Conservation (phyloP, 2,329 filamentous ascomycete species). For the Aspergillus sergii region DNA sequence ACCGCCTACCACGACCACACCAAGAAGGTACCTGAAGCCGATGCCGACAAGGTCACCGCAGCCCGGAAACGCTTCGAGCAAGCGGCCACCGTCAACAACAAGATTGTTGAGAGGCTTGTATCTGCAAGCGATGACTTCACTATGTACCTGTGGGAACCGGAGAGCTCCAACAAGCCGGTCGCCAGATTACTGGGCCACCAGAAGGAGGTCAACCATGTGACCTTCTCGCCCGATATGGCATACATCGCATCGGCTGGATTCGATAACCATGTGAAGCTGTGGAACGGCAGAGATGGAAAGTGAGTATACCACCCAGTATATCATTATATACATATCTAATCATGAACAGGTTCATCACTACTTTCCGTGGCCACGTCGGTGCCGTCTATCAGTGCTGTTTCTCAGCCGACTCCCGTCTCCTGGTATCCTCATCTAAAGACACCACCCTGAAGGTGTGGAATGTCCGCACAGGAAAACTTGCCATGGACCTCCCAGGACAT, state of each 20-base stretch:
- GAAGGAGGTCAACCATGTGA: conserved; percentile 95
- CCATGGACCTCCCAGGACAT: conserved; percentile 82
- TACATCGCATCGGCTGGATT: conserved; percentile 87
- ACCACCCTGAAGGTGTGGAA: conserved; percentile 96
- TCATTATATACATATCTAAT: neutral
- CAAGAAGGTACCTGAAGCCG: conserved; percentile 67
- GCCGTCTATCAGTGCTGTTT: conserved; percentile 93
- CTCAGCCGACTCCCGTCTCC: conserved; percentile 84
- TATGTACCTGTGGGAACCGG: conserved; percentile 92
- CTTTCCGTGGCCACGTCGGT: conserved; percentile 84
- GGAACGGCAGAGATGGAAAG: conserved; percentile 73
- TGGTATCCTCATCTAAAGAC: conserved; percentile 88
- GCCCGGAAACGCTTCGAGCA: conserved; percentile 84
- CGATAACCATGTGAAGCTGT: conserved; percentile 94
- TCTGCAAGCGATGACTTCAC: conserved; percentile 95
- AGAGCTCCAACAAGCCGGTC: conserved; percentile 76
- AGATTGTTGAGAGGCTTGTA: conserved; percentile 79
- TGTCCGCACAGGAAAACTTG: conserved; percentile 79
- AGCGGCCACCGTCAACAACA: conserved; percentile 74
- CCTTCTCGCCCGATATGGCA: conserved; percentile 86
- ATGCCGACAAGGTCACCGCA: conserved; percentile 71
- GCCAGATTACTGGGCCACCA: conserved; percentile 91
- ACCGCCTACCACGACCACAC: conserved; percentile 87
- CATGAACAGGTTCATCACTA: conserved; percentile 72
- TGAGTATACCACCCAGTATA: conserved; percentile 29